phyloP scores from a whole-genome alignment of 2,329 filamentous ascomycete genomes.

The Emergomyces pasteurianus region DNA sequence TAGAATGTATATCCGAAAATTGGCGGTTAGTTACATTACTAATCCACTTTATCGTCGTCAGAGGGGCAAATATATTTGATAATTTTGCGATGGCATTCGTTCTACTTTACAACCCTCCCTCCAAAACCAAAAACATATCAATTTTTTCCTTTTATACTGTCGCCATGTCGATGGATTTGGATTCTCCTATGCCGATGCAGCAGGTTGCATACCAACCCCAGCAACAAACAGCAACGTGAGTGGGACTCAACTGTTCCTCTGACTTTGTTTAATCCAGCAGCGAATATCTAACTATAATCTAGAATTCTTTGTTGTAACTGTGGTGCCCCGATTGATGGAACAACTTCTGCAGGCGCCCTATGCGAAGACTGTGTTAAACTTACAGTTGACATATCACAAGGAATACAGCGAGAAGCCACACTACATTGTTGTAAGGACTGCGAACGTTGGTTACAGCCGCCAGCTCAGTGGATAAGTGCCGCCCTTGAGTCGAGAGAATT shows the following conservation, averaged over 20 bases:
- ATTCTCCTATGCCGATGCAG: slow-evolving; percentile 41
- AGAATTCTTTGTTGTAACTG: slow-evolving; percentile 98
- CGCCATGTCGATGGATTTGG: slow-evolving; percentile 48
- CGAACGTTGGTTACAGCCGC: slow-evolving; percentile 84
- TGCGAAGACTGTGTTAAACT: slow-evolving; percentile 95
- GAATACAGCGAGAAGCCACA: slow-evolving; percentile 80
- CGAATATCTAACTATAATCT: slow-evolving; percentile 8
- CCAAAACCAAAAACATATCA: background rate
- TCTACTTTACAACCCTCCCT: background rate
- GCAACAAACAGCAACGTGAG: slow-evolving; percentile 43
- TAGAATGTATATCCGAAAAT: background rate
- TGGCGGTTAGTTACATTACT: background rate
- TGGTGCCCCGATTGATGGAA: slow-evolving; percentile 89
- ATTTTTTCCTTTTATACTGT: background rate
- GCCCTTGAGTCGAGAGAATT: slow-evolving; percentile 81
- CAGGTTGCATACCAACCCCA: slow-evolving; percentile 25
- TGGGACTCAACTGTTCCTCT: no score
- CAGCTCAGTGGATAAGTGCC: slow-evolving; percentile 74
- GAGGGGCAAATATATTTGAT: background rate
- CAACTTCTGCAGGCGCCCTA: slow-evolving; percentile 68
- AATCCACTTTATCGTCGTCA: background rate
- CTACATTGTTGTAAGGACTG: slow-evolving; percentile 90
- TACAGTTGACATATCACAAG: slow-evolving; percentile 82
- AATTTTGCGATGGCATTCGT: background rate
- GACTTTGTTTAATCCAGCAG: slow-evolving; percentile 5